Conservation (phyloP, 2,329 filamentous ascomycete species). For the Aspergillus udagawae region DNA sequence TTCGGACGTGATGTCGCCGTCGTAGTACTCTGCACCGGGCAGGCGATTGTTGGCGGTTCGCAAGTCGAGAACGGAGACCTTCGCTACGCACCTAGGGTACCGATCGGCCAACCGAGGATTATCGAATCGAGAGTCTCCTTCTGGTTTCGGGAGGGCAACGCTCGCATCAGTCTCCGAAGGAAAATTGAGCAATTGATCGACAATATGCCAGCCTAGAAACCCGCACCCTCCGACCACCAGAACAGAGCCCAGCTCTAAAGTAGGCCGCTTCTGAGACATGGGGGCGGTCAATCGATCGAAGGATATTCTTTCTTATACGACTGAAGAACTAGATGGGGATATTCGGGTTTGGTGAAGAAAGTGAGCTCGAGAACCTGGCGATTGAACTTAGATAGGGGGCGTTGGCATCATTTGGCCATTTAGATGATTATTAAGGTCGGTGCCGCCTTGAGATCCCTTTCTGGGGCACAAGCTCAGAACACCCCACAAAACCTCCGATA, state of each 20-base stretch:
- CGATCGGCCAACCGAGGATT: conserved; percentile 36
- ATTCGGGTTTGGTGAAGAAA: background rate
- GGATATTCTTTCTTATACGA: background rate
- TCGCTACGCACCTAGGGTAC: conserved; percentile 42
- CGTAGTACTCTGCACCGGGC: conserved; percentile 62
- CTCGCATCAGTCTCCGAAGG: conserved; percentile 44
- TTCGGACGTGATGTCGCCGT: conserved; percentile 72
- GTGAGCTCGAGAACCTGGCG: background rate
- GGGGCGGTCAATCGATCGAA: conserved; percentile 1
- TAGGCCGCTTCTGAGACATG: conserved; percentile 30
- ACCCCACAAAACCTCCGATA: background rate
- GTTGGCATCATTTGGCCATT: background rate
- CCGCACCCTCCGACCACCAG: conserved; percentile 80
- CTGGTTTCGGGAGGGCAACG: conserved; percentile 33
- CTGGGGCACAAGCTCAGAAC: background rate
- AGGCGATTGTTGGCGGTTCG: conserved; percentile 65
- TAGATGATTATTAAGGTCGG: background rate
- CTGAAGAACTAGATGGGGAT: background rate
- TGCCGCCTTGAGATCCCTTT: background rate
- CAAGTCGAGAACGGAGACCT: conserved; percentile 69
- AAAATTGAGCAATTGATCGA: conserved; percentile 65
- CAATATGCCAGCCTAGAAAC: conserved; percentile 78
- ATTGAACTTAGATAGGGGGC: background rate
- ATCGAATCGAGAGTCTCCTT: conserved; percentile 33
- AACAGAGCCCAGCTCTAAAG: conserved; percentile 60